These are phyloP conservation scores for Mycena galericulata DNA, from an alignment of 768 basidiomycete genomes.

Conservation along the genomic window DNA sequence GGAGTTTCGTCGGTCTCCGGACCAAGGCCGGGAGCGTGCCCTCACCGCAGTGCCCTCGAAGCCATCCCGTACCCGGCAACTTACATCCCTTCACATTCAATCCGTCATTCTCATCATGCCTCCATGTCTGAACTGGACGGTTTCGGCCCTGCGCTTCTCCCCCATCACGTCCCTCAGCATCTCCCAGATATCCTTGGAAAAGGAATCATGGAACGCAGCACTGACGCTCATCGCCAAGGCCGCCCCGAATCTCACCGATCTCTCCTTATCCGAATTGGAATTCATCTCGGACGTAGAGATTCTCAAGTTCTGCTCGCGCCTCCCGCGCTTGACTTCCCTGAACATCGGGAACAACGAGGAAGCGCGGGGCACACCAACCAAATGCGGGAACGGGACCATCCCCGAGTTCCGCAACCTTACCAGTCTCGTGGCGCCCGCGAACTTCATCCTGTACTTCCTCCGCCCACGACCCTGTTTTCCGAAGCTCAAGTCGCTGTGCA, in stretches of 20 bases:
- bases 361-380: constrained; percentile 8
- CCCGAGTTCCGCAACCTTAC: constrained; percentile 20
- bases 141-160: constrained; percentile 23
- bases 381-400: constrained; percentile 9
- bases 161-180: constrained; percentile 27
- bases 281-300: constrained; percentile 28
- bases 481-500: constrained; percentile 21
- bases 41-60: constrained; percentile 2
- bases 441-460: constrained; percentile 26
- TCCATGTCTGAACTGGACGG: constrained; percentile 31
- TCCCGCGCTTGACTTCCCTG: constrained; percentile 24
- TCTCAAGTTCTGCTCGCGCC: constrained; percentile 26
- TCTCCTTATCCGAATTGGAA: constrained; percentile 30
- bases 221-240: constrained; percentile 29
- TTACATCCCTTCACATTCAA: constrained; percentile 29
- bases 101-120: constrained; percentile 32
- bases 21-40: constrained; percentile 20
- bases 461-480: constrained; percentile 14
- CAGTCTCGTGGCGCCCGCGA: constrained; percentile 26
- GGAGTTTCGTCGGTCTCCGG: constrained; percentile 21
- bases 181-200: constrained; percentile 29
- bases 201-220: constrained; percentile 16
- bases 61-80: constrained; percentile 5
- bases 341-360: constrained; percentile 26
- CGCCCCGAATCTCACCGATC: constrained; percentile 6